Conservation (phyloP, 1,284 basidiomycete genomes). For the Cutaneotrichosporon cyanovorans region DNA sequence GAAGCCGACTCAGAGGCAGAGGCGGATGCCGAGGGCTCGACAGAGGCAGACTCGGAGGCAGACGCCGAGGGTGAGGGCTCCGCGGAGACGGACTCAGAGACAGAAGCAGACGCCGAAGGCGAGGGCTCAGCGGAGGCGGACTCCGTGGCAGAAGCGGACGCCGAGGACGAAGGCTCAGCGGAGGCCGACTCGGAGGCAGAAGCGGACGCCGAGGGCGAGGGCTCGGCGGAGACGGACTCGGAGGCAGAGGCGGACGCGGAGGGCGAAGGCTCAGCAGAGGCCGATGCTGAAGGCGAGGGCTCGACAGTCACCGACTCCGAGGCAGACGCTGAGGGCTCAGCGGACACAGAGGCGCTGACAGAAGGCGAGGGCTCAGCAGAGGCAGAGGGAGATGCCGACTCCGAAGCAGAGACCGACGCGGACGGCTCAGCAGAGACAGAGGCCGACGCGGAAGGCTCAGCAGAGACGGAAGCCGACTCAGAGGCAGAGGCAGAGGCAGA, state of each 20-base stretch:
- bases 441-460: slow-evolving; percentile 7
- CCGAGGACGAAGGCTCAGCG: slow-evolving; percentile 1
- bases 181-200: slow-evolving; percentile 1
- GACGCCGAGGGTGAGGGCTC: background rate
- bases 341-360: background rate
- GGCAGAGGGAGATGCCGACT: background rate
- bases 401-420: background rate
- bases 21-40: slow-evolving; percentile 6
- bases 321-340: slow-evolving; percentile 1
- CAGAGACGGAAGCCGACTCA: slow-evolving; percentile 1
- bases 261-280: background rate
- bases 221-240: background rate
- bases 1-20: background rate
- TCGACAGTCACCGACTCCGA: background rate
- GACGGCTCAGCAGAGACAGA: slow-evolving; percentile 4
- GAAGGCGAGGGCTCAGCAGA: slow-evolving; percentile 1
- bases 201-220: background rate
- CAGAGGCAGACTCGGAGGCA: background rate
- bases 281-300: slow-evolving; percentile 1
- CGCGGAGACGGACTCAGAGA: background rate
- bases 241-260: background rate
- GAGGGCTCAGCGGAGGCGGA: slow-evolving; percentile 1
- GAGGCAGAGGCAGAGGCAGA: slow-evolving; percentile 2
- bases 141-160: slow-evolving; percentile 3
- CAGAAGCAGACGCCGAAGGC: slow-evolving; percentile 1